Conservation (phyloP, 2,329 filamentous ascomycete genomes). For the Grosmannia penicillata region DNA sequence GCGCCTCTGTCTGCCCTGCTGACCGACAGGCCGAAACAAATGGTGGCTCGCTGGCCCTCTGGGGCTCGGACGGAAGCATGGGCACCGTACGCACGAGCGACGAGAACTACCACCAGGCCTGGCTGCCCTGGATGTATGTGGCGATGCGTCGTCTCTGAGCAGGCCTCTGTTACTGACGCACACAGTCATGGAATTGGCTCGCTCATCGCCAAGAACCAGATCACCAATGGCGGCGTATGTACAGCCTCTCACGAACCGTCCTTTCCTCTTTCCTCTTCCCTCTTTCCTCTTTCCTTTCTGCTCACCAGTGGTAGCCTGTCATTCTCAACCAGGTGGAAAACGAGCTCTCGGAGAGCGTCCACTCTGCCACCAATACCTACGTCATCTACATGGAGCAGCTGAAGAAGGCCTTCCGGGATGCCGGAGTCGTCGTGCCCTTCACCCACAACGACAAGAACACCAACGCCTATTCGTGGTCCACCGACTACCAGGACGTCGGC, state of each 20-base stretch:
- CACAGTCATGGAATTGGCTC: slow-evolving; percentile 34
- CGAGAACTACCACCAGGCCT: slow-evolving; percentile 43
- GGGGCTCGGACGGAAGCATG: slow-evolving; percentile 51
- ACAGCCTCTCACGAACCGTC: background rate
- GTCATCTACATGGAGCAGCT: slow-evolving; percentile 10
- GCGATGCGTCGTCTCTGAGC: background rate
- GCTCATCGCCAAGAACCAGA: slow-evolving; percentile 60
- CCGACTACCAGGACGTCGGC: slow-evolving; percentile 39
- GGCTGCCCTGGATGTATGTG: slow-evolving; percentile 8
- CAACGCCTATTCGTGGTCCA: slow-evolving; percentile 33
- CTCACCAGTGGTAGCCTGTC: too few species aligned
- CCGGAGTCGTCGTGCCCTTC: slow-evolving; percentile 8
- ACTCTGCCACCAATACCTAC: slow-evolving; percentile 8
- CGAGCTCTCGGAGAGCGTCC: slow-evolving; percentile 38
- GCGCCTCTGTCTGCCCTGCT: slow-evolving; percentile 13
- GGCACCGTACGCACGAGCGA: slow-evolving; percentile 49
- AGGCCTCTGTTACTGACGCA: too few species aligned
- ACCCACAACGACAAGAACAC: slow-evolving; percentile 19
- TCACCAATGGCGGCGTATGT: slow-evolving; percentile 55
- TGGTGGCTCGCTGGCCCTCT: slow-evolving; percentile 69
- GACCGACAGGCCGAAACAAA: slow-evolving; percentile 58
- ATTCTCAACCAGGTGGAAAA: slow-evolving; percentile 74
- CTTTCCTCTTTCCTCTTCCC: background rate
- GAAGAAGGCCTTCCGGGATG: slow-evolving; percentile 5
- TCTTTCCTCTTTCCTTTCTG: too few species aligned